Conservation (phyloP, 2,329 filamentous ascomycete genomes). For the Aspergillus vadensis region DNA sequence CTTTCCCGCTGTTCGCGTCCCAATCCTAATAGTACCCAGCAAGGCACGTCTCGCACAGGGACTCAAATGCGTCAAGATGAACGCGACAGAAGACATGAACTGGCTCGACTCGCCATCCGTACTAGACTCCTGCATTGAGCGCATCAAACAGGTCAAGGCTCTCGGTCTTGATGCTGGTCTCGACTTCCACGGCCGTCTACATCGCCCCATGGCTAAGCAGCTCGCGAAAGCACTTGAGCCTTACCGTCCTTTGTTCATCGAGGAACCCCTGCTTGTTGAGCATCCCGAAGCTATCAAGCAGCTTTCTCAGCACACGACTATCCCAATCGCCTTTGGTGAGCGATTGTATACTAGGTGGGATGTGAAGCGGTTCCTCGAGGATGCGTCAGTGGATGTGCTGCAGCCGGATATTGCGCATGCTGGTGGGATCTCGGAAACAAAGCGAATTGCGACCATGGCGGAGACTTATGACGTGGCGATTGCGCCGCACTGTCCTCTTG, state of each 20-base stretch:
- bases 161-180: constrained; percentile 72
- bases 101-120: constrained; percentile 73
- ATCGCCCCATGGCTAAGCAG: constrained; percentile 79
- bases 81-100: constrained; percentile 72
- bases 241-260: constrained; percentile 70
- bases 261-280: constrained; percentile 72
- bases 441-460: constrained; percentile 68
- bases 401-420: constrained; percentile 73
- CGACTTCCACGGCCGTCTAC: constrained; percentile 76
- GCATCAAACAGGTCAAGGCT: constrained; percentile 68
- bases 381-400: constrained; percentile 68
- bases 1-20: background rate
- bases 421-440: constrained; percentile 72
- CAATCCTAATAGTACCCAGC: constrained; percentile 41
- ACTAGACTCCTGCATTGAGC: constrained; percentile 65
- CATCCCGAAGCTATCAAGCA: constrained; percentile 67
- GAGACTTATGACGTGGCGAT: constrained; percentile 74
- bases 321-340: constrained; percentile 72
- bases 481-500: constrained; percentile 73
- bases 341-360: constrained; percentile 73
- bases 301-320: constrained; percentile 57
- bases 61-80: constrained; percentile 67
- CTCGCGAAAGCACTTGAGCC: constrained; percentile 68
- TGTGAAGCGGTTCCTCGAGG: constrained; percentile 70
- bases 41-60: constrained; percentile 44